Base-by-base conservation (phyloP, 2,329 filamentous ascomycete species). In the Didymosphaeria variabile region DNA sequence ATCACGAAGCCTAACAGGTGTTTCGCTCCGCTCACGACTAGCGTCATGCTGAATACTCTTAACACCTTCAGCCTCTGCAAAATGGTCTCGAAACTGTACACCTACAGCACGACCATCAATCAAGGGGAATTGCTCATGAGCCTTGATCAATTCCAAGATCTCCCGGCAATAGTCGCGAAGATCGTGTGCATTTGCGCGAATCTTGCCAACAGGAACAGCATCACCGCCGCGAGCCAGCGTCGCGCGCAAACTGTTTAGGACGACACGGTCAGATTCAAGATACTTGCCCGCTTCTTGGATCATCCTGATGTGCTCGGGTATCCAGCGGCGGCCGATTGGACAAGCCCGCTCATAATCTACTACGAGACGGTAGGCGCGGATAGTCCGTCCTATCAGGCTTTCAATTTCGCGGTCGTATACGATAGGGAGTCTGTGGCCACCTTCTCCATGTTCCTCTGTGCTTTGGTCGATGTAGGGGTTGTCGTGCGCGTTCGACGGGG, bases 301-400 rank as follows among this genome's bases (percentile, higher is more conserved):
- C 2, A 29, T 36, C 0, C 40, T 52, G 17, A 70, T 64, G 23
- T 66, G 58, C 17, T 59, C 47, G 13, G 57, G 17, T 15, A 57
- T 32, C 70, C 70, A 71, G 54, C 69, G 66, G 51, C 50, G 54
- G 3, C 70, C 69, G n/a, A 56, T 63, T 29, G 55, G 34, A 1
- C 59, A 64, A 19, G 68, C 63, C 23, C 61, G 60, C 7, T 57
- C 19, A 51, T 71, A 71, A 42, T 61, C 55, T 38, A 66, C 42
- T 17, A 72, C 59, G 10, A 73, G 59, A n/a, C 67, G 61, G 53
- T 67, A 69, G 46, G 66, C 68, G 42, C 63, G 63, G 5, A 61
- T 7, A 2, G 68, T 71, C 42, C 66, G 67, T 19, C 54, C 26
- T 3, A 67, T 62, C 15, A 71, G 61, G 5, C 44, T 19, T n/a